Base-by-base conservation (phyloP, 768 basidiomycete species). In the Baorangia bicolor region DNA sequence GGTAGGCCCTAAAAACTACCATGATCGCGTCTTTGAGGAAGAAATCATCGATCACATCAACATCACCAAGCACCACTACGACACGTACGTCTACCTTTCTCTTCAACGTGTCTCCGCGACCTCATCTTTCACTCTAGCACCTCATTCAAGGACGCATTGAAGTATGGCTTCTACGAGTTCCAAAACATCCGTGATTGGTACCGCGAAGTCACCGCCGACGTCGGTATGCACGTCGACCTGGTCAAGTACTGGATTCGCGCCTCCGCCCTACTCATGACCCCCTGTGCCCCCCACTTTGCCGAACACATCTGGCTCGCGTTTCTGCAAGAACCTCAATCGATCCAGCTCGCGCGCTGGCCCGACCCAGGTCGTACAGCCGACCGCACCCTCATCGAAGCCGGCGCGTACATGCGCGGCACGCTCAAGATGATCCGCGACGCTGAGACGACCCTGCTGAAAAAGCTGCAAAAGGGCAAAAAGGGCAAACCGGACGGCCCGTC, bases 141-240 rank as follows among this genome's bases (percentile, higher is more conserved):
- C 56, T 85, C 90, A 70, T 99, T 90, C 85, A 99, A 98, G 74
- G 93, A 96, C 55, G 94, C 95, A 11, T 73, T 98, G 58, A 96
- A 98, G 73, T 88, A 81, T 60, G 96, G 95, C 44, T 96, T 98
- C 75, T 99, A 94, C 80, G 94, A 97, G 66, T 82, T 95, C 61
- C 93, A 98, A 71, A 88, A 83, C 47, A 80, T 86, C 2, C 90
- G 97, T 43, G 95, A 98, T 69, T 94, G 94, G 88, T 98, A 98
- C 72, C 92, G 94, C 54, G 90, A 94, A 69, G 92, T 96, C 48
- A 94, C 91, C 3, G 76, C 83, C 8, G 92, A 94, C 57, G 76
- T 87, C 46, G 92, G 94, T 28, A 97, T 98, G 94, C 95, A 98
- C 73, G 78, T 69, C 46, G 94, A 94, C 57, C 83, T 98, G 43